These are phyloP conservation scores for Bipolaris victoriae DNA, from an alignment of 2,329 filamentous ascomycete genomes.

Conservation along the genomic window DNA sequence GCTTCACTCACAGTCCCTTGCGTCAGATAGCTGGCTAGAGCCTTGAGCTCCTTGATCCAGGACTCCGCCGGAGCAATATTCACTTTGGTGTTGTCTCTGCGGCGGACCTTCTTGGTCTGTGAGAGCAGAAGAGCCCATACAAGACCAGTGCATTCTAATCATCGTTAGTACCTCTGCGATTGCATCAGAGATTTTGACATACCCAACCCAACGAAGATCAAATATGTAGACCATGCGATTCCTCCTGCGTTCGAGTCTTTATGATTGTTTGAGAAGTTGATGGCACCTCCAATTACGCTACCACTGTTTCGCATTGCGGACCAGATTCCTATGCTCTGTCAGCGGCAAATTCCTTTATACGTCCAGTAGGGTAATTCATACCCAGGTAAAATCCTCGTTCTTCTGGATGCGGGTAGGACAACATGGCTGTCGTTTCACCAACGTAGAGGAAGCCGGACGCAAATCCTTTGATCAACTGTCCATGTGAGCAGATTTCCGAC, in stretches of 20 bases:
- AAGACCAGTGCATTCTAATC: constrained; percentile 13
- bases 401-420: constrained; percentile 17
- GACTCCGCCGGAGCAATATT: constrained; percentile 1
- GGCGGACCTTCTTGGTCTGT: constrained; percentile 7
- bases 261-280: constrained; percentile 18
- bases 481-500: neutral
- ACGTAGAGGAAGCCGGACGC: constrained; percentile 15
- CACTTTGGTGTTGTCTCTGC: constrained; percentile 7
- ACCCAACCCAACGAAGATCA: constrained; percentile 18
- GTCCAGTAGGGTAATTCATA: neutral
- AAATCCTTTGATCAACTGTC: constrained; percentile 13
- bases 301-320: constrained; percentile 19
- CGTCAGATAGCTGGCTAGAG: constrained; percentile 4
- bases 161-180: neutral
- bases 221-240: constrained; percentile 14
- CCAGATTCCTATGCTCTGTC: constrained; percentile 11
- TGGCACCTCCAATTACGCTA: constrained; percentile 18
- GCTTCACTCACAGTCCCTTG: neutral
- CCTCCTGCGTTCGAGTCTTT: constrained; percentile 7
- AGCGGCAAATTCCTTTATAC: neutral
- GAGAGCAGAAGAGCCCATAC: constrained; percentile 14
- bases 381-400: constrained; percentile 16
- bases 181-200: neutral
- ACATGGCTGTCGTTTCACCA: constrained; percentile 19
- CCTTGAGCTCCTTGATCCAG: constrained; percentile 10